A percentile compares a stretch with the other conserved stretches of the same genome.
Conservation (phyloP, 2,329 filamentous ascomycete species). For the Pleomassaria siparia region DNA sequence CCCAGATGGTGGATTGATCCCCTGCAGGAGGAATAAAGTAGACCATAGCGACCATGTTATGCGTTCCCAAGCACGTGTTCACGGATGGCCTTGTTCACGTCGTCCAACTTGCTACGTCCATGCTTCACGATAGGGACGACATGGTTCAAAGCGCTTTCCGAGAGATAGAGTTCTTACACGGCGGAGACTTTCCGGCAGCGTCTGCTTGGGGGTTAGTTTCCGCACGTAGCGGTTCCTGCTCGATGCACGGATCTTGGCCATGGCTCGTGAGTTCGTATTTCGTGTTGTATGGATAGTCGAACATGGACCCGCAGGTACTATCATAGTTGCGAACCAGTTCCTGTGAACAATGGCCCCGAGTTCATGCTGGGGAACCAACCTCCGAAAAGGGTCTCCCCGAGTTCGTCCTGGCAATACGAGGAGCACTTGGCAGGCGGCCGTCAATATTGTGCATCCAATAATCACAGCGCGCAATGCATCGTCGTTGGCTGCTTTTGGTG, state of each 20-base stretch:
- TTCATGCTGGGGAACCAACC: too few relatives aligned
- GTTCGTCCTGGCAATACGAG: not conserved
- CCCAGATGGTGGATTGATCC: too few relatives aligned
- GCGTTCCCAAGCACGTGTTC: not conserved
- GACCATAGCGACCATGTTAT: not conserved
- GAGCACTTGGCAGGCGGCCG: constrained; percentile 1
- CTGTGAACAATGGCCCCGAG: too few relatives aligned
- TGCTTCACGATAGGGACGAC: not conserved
- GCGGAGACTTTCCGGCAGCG: not conserved
- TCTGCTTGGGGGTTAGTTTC: not conserved
- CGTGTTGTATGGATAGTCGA: not conserved
- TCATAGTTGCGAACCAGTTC: too few relatives aligned
- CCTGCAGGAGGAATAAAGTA: not conserved
- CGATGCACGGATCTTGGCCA: too few relatives aligned
- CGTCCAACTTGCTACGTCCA: not conserved
- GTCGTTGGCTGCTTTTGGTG: not conserved
- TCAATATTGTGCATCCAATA: not conserved
- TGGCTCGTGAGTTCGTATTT: not conserved
- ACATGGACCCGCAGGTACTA: too few relatives aligned
- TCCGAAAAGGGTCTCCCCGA: not conserved
- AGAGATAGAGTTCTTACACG: not conserved
- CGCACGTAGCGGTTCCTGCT: too few relatives aligned
- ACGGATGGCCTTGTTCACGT: not conserved
- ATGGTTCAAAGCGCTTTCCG: not conserved
- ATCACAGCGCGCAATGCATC: not conserved